These are phyloP conservation scores for Elsinoe batatas DNA, from an alignment of 2,329 filamentous ascomycete species.

Conservation along the genomic window DNA sequence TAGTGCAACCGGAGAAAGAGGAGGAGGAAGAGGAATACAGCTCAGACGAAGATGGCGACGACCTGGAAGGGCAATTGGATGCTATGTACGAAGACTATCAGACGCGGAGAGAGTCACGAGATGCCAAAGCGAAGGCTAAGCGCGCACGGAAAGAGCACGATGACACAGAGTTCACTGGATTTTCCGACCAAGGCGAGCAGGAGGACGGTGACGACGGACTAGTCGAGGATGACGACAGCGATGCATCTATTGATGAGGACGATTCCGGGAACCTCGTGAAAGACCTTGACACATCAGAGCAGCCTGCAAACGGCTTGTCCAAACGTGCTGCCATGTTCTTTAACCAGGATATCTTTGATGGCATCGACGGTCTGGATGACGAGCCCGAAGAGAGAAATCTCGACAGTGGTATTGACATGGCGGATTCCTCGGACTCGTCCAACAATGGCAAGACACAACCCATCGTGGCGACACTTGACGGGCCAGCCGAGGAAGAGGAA, in stretches of 20 bases:
- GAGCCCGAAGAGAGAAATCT: constrained; percentile 35
- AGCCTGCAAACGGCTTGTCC: constrained; percentile 55
- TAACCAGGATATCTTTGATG: constrained; percentile 87
- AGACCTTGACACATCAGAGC: constrained; percentile 47
- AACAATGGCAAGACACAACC: constrained; percentile 17
- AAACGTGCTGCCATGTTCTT: constrained; percentile 84
- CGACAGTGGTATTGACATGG: constrained; percentile 33
- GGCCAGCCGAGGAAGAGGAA: constrained; percentile 26
- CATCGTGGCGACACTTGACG: constrained; percentile 26
- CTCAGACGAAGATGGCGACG: constrained; percentile 65
- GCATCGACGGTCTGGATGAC: constrained; percentile 57
- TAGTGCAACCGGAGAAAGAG: constrained; percentile 35
- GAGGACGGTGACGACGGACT: constrained; percentile 41
- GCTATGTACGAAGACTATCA: constrained; percentile 78
- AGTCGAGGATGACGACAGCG: constrained; percentile 51
- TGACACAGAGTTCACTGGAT: constrained; percentile 86
- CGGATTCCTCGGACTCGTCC: constrained; percentile 21
- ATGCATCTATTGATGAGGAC: constrained; percentile 46
- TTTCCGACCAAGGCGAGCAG: constrained; percentile 59
- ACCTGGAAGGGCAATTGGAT: constrained; percentile 76
- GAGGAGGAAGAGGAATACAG: constrained; percentile 46
- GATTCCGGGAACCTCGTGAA: constrained; percentile 45
- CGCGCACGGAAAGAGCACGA: constrained; percentile 70
- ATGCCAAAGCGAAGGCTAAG: constrained; percentile 86
- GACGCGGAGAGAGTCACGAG: constrained; percentile 64